Conservation (phyloP, 257 asterid species). For the Nicotiana undulata region DNA sequence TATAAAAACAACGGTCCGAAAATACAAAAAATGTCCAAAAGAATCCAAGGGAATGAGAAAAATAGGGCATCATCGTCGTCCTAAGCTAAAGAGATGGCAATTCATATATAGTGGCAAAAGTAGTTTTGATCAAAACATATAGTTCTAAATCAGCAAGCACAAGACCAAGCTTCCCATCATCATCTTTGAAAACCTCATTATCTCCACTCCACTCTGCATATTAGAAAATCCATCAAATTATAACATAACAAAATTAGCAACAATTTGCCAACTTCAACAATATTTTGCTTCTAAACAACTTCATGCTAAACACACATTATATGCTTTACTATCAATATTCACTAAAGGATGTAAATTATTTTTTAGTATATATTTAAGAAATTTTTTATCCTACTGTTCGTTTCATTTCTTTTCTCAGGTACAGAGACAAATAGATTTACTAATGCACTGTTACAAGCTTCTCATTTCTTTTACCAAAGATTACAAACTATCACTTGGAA, state of each 20-base stretch:
- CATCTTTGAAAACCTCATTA: conserved; percentile 23
- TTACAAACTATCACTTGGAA: no score
- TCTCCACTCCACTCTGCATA: conserved; percentile 64
- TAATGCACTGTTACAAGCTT: no score
- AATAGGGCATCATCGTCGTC: conserved; percentile 15
- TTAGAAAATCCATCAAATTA: background rate
- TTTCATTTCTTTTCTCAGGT: background rate
- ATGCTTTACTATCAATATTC: no score
- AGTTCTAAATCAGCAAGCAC: conserved; percentile 30
- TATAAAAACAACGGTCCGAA: background rate
- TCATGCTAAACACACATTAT: background rate
- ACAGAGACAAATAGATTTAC: no score
- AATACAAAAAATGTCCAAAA: conserved; percentile 31
- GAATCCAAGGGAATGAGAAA: conserved; percentile 49
- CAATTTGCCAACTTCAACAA: background rate
- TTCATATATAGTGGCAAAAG: conserved; percentile 6
- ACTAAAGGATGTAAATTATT: background rate
- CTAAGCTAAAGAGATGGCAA: conserved; percentile 15
- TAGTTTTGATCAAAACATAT: background rate
- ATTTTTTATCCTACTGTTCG: background rate
- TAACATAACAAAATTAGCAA: background rate
- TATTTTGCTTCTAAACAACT: background rate
- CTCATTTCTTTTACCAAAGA: background rate
- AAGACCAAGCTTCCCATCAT: conserved; percentile 28
- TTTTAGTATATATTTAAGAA: background rate